phyloP scores from a whole-genome alignment of 2,329 filamentous ascomycete genomes.

The Xylariaceae sp. region DNA sequence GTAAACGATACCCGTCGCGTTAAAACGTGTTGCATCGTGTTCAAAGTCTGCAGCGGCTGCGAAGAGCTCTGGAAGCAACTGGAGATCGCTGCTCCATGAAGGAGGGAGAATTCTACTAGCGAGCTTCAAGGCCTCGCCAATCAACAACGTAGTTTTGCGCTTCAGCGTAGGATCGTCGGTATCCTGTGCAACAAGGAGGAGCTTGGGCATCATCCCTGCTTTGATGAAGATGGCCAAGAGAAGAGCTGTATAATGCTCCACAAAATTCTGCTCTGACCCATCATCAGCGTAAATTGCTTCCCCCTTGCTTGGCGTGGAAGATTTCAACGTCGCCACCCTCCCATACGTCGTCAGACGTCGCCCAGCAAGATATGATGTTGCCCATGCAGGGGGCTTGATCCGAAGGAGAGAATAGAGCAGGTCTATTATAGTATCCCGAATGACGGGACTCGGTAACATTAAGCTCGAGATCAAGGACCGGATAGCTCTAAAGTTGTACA shows the following conservation, averaged over 20 bases:
- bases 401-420: slow-evolving; percentile 78
- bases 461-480: slow-evolving; percentile 73
- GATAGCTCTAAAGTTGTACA: slow-evolving; percentile 85
- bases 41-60: slow-evolving; percentile 73
- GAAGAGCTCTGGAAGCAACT: slow-evolving; percentile 86
- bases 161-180: slow-evolving; percentile 71
- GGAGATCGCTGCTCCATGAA: slow-evolving; percentile 79
- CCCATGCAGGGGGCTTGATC: slow-evolving; percentile 94
- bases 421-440: slow-evolving; percentile 81
- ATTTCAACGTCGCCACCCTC: slow-evolving; percentile 83
- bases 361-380: slow-evolving; percentile 91
- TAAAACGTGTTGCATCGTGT: slow-evolving; percentile 63
- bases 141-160: slow-evolving; percentile 85
- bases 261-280: slow-evolving; percentile 76
- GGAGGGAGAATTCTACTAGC: slow-evolving; percentile 83
- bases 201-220: slow-evolving; percentile 68
- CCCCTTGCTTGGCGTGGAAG: slow-evolving; percentile 52
- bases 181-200: slow-evolving; percentile 68
- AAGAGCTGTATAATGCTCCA: slow-evolving; percentile 92
- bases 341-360: slow-evolving; percentile 93
- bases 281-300: slow-evolving; percentile 64
- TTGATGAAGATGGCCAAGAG: slow-evolving; percentile 84
- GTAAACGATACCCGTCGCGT: slow-evolving; percentile 89
- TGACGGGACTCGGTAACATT: slow-evolving; percentile 56
- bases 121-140: slow-evolving; percentile 89